Conservation (phyloP, 1,139 yeast genomes). For the Yamadazyma blattariae region DNA sequence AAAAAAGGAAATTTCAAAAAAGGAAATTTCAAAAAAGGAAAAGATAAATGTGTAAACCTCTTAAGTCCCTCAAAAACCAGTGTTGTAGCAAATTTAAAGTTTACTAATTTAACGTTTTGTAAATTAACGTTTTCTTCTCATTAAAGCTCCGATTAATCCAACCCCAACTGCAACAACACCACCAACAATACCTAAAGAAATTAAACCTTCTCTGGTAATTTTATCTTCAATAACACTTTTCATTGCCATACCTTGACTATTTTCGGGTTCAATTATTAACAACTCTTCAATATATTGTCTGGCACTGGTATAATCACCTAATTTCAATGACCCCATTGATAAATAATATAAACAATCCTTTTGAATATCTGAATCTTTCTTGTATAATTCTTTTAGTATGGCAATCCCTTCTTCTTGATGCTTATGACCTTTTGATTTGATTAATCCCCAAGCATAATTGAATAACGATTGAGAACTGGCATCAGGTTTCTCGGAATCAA, state of each 20-base stretch:
- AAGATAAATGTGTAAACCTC: no score
- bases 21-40: no score
- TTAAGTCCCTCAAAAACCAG: no score
- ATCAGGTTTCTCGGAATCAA: conserved; percentile 74
- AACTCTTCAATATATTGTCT: conserved; percentile 81
- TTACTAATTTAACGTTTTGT: no score
- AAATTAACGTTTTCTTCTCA: conserved; percentile 40
- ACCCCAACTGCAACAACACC: conserved; percentile 84
- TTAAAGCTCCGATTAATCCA: conserved; percentile 58
- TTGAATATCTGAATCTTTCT: conserved; percentile 77
- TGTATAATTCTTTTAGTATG: conserved; percentile 69
- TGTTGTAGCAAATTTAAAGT: no score
- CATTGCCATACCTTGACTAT: conserved; percentile 70
- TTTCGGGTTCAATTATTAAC: conserved; percentile 76
- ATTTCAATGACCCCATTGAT: conserved; percentile 82
- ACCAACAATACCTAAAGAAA: conserved; percentile 84
- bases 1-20: no score
- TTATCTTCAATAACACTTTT: conserved; percentile 79
- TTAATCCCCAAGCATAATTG: conserved; percentile 95
- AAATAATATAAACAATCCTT: conserved; percentile 88
- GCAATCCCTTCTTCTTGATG: conserved; percentile 80
- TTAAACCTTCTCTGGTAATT: conserved; percentile 80
- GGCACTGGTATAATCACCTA: conserved; percentile 85
- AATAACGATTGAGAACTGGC: conserved; percentile 83
- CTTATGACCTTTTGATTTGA: conserved; percentile 59